These are phyloP conservation scores for Mucor indicus DNA, from an alignment of 371 early-diverging fungal species.

Conservation along the genomic window DNA sequence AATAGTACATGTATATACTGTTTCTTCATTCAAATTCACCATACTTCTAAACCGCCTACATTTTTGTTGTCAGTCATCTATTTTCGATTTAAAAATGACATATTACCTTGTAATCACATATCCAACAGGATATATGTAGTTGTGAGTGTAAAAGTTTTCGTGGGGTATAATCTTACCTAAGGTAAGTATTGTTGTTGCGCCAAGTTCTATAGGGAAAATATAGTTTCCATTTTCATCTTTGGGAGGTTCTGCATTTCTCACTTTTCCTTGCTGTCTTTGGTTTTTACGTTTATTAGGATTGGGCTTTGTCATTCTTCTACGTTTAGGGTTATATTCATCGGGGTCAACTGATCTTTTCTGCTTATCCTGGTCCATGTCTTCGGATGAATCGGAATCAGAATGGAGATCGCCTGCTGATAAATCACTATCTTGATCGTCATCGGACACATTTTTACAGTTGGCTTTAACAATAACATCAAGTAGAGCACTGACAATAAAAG, in stretches of 20 bases:
- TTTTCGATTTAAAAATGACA: neutral
- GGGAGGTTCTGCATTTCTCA: neutral
- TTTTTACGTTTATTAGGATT: neutral
- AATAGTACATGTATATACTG: slow-evolving; percentile 9
- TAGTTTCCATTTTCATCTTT: slow-evolving; percentile 9
- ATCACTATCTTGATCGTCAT: slow-evolving; percentile 6
- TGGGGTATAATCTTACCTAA: slow-evolving; percentile 11
- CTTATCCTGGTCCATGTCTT: neutral
- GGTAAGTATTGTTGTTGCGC: slow-evolving; percentile 1
- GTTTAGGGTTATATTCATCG: neutral
- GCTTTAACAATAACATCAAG: slow-evolving; percentile 9
- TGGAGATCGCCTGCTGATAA: slow-evolving; percentile 2
- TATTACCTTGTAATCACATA: slow-evolving; percentile 8
- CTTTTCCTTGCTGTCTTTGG: slow-evolving; percentile 4
- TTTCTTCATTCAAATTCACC: slow-evolving; percentile 3
- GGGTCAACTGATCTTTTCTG: neutral
- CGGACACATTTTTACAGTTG: neutral
- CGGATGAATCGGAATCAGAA: neutral
- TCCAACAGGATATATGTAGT: slow-evolving; percentile 11
- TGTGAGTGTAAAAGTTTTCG: slow-evolving; percentile 6
- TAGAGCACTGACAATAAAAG: neutral
- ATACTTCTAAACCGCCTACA: slow-evolving; percentile 10
- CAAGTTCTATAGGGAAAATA: slow-evolving; percentile 6
- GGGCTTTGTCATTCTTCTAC: neutral
- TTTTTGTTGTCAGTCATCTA: neutral